These are phyloP conservation scores for Russula abietina DNA, from an alignment of 768 basidiomycete genomes.

Conservation along the genomic window DNA sequence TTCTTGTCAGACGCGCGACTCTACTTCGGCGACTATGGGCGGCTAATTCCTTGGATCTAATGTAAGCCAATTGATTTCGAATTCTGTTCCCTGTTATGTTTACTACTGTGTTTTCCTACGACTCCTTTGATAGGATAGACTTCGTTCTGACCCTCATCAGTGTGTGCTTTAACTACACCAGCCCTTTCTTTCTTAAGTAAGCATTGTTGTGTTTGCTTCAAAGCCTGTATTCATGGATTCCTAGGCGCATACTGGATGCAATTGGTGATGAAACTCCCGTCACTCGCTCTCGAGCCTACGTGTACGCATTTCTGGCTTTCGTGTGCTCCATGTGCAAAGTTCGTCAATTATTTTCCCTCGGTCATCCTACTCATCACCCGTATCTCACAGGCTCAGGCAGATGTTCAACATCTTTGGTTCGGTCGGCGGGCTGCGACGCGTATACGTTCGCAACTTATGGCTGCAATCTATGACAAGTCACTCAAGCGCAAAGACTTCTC, in stretches of 20 bases:
- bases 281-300: conserved; percentile 56
- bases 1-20: conserved; percentile 29
- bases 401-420: conserved; percentile 74
- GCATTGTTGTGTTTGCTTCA: not conserved
- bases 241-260: conserved; percentile 51
- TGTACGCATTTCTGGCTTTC: conserved; percentile 76
- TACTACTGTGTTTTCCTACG: not conserved
- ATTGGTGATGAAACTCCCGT: conserved; percentile 47
- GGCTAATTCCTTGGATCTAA: conserved; percentile 43
- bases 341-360: conserved; percentile 1
- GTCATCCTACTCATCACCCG: not conserved
- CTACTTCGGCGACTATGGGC: conserved; percentile 41
- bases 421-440: conserved; percentile 70
- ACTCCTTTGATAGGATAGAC: conserved; percentile 40
- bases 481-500: conserved; percentile 79
- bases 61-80: conserved; percentile 20
- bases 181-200: conserved; percentile 76
- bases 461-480: conserved; percentile 83
- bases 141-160: conserved; percentile 60
- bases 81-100: not conserved
- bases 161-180: conserved; percentile 70
- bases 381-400: conserved; percentile 37
- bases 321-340: conserved; percentile 53
- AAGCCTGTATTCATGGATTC: not conserved
- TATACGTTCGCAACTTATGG: conserved; percentile 75